These are phyloP conservation scores for Fusarium sp. DNA, from an alignment of 2,329 filamentous ascomycete genomes.

Conservation along the genomic window DNA sequence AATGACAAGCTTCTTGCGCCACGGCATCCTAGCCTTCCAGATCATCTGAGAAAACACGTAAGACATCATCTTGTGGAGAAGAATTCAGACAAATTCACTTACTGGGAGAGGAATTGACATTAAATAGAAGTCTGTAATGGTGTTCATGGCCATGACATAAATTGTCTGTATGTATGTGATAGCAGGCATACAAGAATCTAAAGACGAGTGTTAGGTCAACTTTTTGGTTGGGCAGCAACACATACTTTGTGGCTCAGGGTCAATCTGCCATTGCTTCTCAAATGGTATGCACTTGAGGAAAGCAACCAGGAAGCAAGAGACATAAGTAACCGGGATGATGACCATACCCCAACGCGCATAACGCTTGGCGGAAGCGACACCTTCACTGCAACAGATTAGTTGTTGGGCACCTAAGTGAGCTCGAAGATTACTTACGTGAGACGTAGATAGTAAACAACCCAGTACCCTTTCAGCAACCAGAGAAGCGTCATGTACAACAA, in stretches of 20 bases:
- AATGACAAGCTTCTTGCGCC: slow-evolving; percentile 5
- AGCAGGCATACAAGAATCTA: not conserved
- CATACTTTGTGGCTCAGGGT: not conserved
- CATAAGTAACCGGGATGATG: not conserved
- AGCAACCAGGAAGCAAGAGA: not conserved
- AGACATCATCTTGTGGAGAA: not conserved
- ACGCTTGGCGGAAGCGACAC: not conserved
- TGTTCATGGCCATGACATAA: slow-evolving; percentile 4
- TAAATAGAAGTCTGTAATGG: not conserved
- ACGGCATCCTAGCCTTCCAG: not conserved
- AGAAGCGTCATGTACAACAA: not conserved
- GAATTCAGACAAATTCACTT: accelerated
- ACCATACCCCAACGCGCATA: not conserved
- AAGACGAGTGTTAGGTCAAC: not conserved
- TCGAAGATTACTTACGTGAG: not conserved
- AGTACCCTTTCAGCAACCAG: slow-evolving; percentile 1
- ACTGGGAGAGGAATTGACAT: not conserved
- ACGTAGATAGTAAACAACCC: not conserved
- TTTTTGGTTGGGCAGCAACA: too few relatives aligned
- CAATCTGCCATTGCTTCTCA: slow-evolving; percentile 4
- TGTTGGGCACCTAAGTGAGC: too few relatives aligned
- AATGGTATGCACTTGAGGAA: slow-evolving; percentile 2
- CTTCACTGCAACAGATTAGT: not conserved
- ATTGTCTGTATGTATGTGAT: not conserved
- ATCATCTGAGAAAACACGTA: not conserved